Evolutionary conservation across 306 rosid genomes (phyloP), one percentile per base, ranked within the genome.

Genomic region (Ormosia semicastrata): DNA sequence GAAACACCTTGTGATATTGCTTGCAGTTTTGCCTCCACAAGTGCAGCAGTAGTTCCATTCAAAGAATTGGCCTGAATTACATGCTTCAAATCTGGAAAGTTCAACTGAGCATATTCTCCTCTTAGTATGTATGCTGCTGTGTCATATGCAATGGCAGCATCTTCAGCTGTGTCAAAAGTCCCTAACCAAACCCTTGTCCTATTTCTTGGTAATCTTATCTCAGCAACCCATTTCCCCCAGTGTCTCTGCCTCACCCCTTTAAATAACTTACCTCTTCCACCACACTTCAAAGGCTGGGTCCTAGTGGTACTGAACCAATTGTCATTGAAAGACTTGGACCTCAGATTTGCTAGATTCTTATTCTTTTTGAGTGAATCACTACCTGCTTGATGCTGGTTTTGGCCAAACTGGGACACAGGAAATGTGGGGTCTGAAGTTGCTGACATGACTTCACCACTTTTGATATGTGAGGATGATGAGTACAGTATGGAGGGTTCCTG

Each of bases 151-250:
- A 84, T 85, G 56, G 98, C 98, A 12, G 98, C 98, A 43, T 93
- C 97, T 81, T 93, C 95, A 1, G 98, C 98, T 1, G 93, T 95
- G 62, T 93, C 89, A 71, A 95, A 95, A 6, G 98, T 95, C 52
- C 98, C 98, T 40, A 95, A 59, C 98, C 98, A 95, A 3, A 95
- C 95, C 84, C 98, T 88, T 4, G 94, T 91, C 60, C 98, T 72
- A 65, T 95, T 95, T 71, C 95, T 89, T 33, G 98, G 98, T 74
- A 94, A 86, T 67, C 98, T 87, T 18, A 94, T 94, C 87, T 94
- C 98, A 8, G 98, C 98, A 11, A 95, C 98, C 98, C 98, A 95
- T 86, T 95, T 95, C 0, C 98, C 98, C 98, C 98, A 95, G 34
- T 95, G 98, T 83, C 98, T 89, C 33, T 91, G 98, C 85, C 98